Conservation (phyloP, 2,329 filamentous ascomycete species). For the Ophiostoma perfectum region DNA sequence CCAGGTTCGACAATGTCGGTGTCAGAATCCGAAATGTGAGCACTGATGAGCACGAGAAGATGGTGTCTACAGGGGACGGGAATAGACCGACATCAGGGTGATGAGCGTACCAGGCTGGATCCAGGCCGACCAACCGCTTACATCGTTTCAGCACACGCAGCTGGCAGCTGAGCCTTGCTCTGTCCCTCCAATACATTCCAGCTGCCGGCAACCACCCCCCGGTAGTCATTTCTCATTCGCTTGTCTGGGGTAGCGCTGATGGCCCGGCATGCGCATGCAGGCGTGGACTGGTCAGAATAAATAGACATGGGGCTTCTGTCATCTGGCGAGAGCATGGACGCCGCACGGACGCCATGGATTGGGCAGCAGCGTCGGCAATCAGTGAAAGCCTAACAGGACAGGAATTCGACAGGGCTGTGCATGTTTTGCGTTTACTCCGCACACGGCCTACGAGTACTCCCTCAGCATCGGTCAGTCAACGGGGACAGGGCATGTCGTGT, state of each 20-base stretch:
- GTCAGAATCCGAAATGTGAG: no score
- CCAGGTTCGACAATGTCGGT: no score
- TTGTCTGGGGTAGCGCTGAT: not conserved
- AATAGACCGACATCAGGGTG: no score
- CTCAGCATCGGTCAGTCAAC: no score
- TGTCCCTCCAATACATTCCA: not conserved
- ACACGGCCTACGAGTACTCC: no score
- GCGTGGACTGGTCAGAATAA: not conserved
- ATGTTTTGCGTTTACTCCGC: no score
- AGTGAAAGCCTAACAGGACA: not conserved
- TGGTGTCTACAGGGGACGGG: no score
- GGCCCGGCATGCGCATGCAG: no score
- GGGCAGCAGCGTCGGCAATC: not conserved
- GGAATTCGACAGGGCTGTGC: not conserved
- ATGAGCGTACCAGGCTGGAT: not conserved
- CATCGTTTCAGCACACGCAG: constrained; percentile 11
- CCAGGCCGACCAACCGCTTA: not conserved
- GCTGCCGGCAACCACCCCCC: not conserved
- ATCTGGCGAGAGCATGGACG: not conserved
- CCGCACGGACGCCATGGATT: not conserved
- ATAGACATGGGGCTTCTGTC: not conserved
- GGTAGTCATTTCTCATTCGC: not conserved
- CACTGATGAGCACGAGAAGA: no score
- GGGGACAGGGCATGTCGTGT: not conserved
- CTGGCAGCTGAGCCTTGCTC: constrained; percentile 18